These are phyloP conservation scores for Guyanaporus albipodus DNA, from an alignment of 768 basidiomycete genomes.

Conservation along the genomic window DNA sequence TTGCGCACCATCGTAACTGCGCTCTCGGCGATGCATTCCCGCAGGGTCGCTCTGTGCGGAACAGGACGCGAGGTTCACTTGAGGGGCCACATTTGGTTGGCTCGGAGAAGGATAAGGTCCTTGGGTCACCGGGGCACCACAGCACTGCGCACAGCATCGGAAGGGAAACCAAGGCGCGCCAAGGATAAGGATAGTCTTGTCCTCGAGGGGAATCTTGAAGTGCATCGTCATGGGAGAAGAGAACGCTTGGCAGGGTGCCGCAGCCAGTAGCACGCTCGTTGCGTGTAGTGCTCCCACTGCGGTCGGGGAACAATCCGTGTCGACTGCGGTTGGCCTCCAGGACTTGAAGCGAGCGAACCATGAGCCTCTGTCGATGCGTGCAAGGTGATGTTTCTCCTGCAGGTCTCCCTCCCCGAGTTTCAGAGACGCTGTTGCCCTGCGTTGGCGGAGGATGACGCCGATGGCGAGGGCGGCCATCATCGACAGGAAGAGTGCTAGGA, in stretches of 20 bases:
- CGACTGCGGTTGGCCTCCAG: neutral
- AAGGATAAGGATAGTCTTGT: constrained; percentile 20
- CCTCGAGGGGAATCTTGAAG: constrained; percentile 15
- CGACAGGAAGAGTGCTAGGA: constrained; percentile 13
- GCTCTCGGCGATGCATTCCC: neutral
- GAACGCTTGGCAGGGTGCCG: constrained; percentile 21
- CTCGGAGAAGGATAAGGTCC: neutral
- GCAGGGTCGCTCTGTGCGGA: neutral
- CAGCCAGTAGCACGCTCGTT: constrained; percentile 22
- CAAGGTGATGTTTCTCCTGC: neutral
- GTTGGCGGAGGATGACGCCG: constrained; percentile 21
- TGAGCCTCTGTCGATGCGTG: too few relatives aligned
- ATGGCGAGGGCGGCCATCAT: constrained; percentile 19
- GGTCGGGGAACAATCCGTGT: constrained; percentile 4
- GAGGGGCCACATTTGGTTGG: neutral
- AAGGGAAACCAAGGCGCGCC: constrained; percentile 14
- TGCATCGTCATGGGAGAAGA: constrained; percentile 22
- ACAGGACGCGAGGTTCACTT: neutral
- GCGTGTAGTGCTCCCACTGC: constrained; percentile 24
- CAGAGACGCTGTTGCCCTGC: neutral
- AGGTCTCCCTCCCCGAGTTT: neutral
- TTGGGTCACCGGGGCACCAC: constrained; percentile 1
- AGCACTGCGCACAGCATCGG: constrained; percentile 6
- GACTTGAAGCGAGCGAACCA: constrained; percentile 4
- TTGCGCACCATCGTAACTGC: neutral